Evolutionary conservation across 805 yeast species (phyloP).

Genomic region (Barnettozyma wickerhamii): DNA sequence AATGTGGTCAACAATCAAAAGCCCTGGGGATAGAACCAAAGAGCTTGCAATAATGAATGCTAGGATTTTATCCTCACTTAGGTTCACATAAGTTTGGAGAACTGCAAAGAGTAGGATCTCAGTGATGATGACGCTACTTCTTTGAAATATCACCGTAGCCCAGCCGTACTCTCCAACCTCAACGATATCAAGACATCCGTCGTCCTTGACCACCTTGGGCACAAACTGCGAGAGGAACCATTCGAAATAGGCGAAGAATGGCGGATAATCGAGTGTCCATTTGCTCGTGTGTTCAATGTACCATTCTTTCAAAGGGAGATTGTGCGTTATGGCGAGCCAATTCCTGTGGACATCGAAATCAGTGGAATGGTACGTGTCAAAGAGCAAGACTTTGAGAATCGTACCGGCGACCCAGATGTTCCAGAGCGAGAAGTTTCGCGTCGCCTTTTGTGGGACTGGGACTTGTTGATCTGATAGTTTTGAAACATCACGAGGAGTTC

Average conservation of each 20-base stretch:
- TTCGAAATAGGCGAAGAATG: conserved; percentile 95
- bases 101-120: conserved; percentile 70
- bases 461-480: not conserved
- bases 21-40: conserved; percentile 82
- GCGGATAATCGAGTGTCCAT: conserved; percentile 98
- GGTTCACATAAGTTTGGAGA: conserved; percentile 64
- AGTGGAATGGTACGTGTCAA: conserved; percentile 84
- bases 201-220: conserved; percentile 55
- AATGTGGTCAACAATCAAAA: conserved; percentile 87
- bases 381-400: conserved; percentile 54
- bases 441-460: not conserved
- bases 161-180: conserved; percentile 63
- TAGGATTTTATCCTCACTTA: conserved; percentile 35
- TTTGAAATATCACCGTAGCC: conserved; percentile 80
- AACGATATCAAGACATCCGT: conserved; percentile 75
- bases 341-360: conserved; percentile 97
- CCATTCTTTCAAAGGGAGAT: conserved; percentile 76
- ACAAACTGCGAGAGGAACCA: conserved; percentile 71
- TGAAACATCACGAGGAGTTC: not conserved
- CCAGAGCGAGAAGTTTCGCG: conserved; percentile 47
- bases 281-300: conserved; percentile 71
- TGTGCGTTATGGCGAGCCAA: conserved; percentile 89
- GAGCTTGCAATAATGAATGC: conserved; percentile 78
- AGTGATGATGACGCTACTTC: conserved; percentile 72
- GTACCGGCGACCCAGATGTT: conserved; percentile 64